Conservation (phyloP, 2,329 filamentous ascomycete species). For the Pseudophaeomoniella oleicola region DNA sequence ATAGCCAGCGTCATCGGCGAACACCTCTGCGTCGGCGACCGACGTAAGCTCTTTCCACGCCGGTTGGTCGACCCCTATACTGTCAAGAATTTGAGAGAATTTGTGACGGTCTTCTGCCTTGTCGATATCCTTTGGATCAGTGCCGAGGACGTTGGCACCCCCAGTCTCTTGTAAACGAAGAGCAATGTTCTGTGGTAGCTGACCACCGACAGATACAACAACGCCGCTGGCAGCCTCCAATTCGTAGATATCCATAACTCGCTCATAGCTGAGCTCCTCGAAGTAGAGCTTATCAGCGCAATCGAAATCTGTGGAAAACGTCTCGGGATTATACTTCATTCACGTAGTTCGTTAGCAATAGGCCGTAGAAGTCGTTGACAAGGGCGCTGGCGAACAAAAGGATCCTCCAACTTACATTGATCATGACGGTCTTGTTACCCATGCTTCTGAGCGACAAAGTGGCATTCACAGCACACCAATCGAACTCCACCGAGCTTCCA, state of each 20-base stretch:
- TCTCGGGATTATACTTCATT: conserved; percentile 58
- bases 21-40: conserved; percentile 71
- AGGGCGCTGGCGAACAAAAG: conserved; percentile 3
- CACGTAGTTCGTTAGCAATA: conserved; percentile 3
- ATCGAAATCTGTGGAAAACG: conserved; percentile 72
- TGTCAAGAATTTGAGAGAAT: conserved; percentile 94
- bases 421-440: conserved; percentile 96
- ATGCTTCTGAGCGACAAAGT: conserved; percentile 69
- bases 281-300: conserved; percentile 88
- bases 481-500: conserved; percentile 93
- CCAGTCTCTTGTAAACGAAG: conserved; percentile 84
- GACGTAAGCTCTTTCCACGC: conserved; percentile 96
- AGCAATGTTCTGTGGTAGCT: conserved; percentile 94
- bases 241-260: conserved; percentile 98
- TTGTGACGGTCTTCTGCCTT: conserved; percentile 97
- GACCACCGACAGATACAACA: conserved; percentile 89
- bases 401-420: conserved; percentile 49
- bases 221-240: conserved; percentile 73
- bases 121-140: conserved; percentile 87
- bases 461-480: conserved; percentile 93
- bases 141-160: conserved; percentile 80
- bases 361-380: conserved; percentile 3
- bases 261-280: conserved; percentile 90
- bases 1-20: conserved; percentile 74
- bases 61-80: conserved; percentile 91